Conservation (phyloP, 1,284 basidiomycete species). For the Macrocybe sp. region DNA sequence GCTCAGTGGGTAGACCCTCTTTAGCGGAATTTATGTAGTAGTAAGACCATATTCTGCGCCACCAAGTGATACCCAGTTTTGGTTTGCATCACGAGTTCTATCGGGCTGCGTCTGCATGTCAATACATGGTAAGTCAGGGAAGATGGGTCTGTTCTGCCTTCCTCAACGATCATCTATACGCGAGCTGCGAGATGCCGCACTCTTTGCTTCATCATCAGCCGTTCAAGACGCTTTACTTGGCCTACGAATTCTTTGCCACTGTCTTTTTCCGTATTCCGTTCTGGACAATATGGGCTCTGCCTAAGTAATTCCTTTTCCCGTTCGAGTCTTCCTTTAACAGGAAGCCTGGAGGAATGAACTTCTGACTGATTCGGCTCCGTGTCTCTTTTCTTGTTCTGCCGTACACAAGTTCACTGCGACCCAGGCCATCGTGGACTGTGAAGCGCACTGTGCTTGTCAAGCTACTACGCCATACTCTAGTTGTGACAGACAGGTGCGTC, state of each 20-base stretch:
- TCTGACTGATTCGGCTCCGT: not conserved
- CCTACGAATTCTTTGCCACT: not conserved
- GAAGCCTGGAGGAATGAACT: too few species aligned
- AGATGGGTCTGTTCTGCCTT: too few species aligned
- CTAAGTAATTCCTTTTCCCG: too few species aligned
- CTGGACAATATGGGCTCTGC: not conserved
- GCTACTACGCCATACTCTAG: not conserved
- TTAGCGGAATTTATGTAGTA: not conserved
- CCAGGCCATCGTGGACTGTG: not conserved
- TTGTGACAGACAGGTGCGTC: not conserved
- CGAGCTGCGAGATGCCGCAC: too few species aligned
- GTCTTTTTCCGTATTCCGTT: not conserved
- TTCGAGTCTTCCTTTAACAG: too few species aligned
- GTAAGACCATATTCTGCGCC: too few species aligned
- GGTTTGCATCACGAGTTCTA: too few species aligned
- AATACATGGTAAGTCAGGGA: too few species aligned
- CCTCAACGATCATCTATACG: too few species aligned
- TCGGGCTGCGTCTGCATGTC: too few species aligned
- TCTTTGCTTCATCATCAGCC: not conserved
- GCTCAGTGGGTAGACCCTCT: constrained; percentile 37
- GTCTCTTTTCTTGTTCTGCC: not conserved
- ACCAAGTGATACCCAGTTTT: too few species aligned
- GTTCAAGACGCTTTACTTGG: not conserved
- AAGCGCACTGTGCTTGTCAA: not conserved
- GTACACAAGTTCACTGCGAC: not conserved